Evolutionary conservation across 495 filamentous ascomycete species (phyloP).

Genomic region (Penicillium ochrochloron): DNA sequence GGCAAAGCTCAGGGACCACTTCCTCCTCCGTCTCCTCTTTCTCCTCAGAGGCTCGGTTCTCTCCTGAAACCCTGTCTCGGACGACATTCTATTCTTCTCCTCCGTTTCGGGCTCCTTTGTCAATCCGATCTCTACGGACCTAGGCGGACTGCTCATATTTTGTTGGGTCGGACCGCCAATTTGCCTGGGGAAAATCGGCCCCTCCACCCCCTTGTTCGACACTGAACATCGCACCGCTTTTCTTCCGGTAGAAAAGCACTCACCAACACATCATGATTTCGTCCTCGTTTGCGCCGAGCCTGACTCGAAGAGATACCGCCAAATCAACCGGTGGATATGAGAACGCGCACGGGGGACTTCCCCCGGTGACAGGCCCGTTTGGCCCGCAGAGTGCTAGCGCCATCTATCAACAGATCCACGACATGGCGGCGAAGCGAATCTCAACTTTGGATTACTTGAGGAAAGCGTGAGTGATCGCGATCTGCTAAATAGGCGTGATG

Average conservation of each 20-base stretch:
- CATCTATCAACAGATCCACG: constrained; percentile 85
- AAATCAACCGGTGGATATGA: constrained; percentile 44
- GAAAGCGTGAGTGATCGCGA: constrained; percentile 69
- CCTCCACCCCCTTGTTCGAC: constrained; percentile 12
- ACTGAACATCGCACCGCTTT: constrained; percentile 13
- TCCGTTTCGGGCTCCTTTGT: neutral
- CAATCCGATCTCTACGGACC: neutral
- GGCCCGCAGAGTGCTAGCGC: constrained; percentile 66
- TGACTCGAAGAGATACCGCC: constrained; percentile 44
- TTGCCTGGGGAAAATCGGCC: neutral
- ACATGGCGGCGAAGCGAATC: constrained; percentile 88
- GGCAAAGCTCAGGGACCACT: constrained; percentile 10
- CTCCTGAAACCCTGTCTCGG: constrained; percentile 4
- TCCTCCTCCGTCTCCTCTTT: constrained; percentile 9
- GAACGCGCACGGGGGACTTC: constrained; percentile 27
- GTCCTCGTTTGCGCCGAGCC: constrained; percentile 40
- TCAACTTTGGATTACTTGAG: constrained; percentile 93
- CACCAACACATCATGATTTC: constrained; percentile 38
- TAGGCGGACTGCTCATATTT: neutral
- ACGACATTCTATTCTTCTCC: neutral
- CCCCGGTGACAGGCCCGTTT: constrained; percentile 41
- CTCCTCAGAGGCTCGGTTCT: neutral
- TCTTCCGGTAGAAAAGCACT: neutral
- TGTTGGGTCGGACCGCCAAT: neutral
- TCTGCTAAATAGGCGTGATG: neutral